These are phyloP conservation scores for Ochromonadaceae sp. DNA, from an alignment of 352 stramenopile genomes.

Conservation along the genomic window DNA sequence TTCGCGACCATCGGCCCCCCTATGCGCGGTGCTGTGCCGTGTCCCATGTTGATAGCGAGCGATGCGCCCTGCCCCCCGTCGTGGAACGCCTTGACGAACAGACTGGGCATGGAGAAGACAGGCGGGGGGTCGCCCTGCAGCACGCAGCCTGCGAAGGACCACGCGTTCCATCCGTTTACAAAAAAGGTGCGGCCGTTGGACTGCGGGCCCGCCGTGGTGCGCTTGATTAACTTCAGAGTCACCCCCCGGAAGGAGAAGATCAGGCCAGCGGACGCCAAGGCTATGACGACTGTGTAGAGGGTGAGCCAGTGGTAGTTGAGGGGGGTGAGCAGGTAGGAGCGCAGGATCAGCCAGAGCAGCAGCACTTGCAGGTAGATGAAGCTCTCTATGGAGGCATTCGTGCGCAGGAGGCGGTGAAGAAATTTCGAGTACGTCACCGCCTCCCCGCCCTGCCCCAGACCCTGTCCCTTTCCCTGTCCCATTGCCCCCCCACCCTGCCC, in stretches of 20 bases:
- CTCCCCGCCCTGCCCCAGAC: no score
- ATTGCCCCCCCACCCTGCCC: no score
- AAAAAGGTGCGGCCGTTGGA: slow-evolving; percentile 10
- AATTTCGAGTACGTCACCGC: no score
- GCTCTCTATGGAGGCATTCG: neutral
- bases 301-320: neutral
- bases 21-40: neutral
- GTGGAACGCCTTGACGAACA: slow-evolving; percentile 17
- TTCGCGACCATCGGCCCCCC: no score
- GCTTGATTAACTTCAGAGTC: neutral
- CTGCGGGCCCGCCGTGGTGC: neutral
- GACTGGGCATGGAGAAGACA: neutral
- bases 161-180: slow-evolving; percentile 22
- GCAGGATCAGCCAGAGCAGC: neutral
- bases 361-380: neutral
- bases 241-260: neutral
- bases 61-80: neutral
- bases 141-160: slow-evolving; percentile 15
- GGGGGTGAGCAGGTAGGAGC: neutral
- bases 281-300: neutral
- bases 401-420: no score
- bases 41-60: neutral
- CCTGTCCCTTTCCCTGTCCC: no score
- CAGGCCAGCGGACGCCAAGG: no score
- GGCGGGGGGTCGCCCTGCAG: slow-evolving; percentile 6